These are phyloP conservation scores for Hanseniaspora vineae DNA, from an alignment of 805 yeast species.

Conservation along the genomic window DNA sequence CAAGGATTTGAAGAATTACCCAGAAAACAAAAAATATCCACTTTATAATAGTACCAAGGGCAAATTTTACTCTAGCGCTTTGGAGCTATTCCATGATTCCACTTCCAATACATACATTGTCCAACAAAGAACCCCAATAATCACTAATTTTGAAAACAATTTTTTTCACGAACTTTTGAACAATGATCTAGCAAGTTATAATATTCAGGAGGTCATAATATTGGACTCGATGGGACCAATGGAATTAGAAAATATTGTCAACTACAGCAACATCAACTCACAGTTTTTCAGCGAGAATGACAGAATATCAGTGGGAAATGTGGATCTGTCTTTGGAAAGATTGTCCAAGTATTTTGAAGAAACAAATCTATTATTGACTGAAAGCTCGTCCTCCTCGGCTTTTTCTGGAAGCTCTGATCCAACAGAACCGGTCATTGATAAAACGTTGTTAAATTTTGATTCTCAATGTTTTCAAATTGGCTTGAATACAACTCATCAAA, in stretches of 20 bases:
- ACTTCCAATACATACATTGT: slow-evolving; percentile 37
- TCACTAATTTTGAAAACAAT: slow-evolving; percentile 43
- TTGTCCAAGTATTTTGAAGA: neutral
- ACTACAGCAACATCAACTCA: slow-evolving; percentile 8
- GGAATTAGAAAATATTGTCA: slow-evolving; percentile 26
- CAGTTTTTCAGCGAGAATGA: slow-evolving; percentile 9
- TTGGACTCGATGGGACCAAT: slow-evolving; percentile 60
- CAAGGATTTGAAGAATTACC: slow-evolving; percentile 3
- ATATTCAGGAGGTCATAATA: slow-evolving; percentile 37
- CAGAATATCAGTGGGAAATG: slow-evolving; percentile 1
- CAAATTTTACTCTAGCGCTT: slow-evolving; percentile 37
- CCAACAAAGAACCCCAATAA: slow-evolving; percentile 74
- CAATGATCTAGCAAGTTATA: slow-evolving; percentile 20
- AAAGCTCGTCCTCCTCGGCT: neutral
- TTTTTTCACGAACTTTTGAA: slow-evolving; percentile 42
- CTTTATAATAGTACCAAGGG: slow-evolving; percentile 7
- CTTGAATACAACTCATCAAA: slow-evolving; percentile 17
- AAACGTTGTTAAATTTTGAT: slow-evolving; percentile 12
- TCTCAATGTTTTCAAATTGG: slow-evolving; percentile 15
- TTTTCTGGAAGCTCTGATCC: neutral
- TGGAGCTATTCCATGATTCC: slow-evolving; percentile 48
- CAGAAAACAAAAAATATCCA: slow-evolving; percentile 4
- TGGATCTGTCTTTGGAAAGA: neutral
- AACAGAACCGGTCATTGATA: neutral
- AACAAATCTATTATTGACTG: neutral